phyloP scores from a whole-genome alignment of 129 eudicot species.

The Saposhnikovia divaricata region DNA sequence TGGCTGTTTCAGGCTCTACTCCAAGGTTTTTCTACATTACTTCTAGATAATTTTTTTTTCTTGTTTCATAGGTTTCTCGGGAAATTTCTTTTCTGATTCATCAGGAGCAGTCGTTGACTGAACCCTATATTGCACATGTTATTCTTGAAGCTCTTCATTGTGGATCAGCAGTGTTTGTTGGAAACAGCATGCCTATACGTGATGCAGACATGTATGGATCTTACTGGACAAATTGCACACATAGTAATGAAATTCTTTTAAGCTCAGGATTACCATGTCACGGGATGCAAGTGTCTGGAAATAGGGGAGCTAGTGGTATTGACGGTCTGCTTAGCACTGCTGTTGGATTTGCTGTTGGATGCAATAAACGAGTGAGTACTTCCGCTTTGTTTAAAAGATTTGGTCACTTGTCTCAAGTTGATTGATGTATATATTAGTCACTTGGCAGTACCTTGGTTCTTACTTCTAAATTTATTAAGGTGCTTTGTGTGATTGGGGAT shows the following conservation, averaged over 20 bases:
- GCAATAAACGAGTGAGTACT: conserved; percentile 60
- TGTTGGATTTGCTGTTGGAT: conserved; percentile 87
- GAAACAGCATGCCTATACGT: conserved; percentile 95
- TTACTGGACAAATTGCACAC: conserved; percentile 29
- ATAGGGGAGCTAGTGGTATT: conserved; percentile 97
- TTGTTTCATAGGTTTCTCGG: conserved; percentile 52
- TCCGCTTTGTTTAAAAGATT: conserved; percentile 9
- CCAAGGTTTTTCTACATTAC: background rate
- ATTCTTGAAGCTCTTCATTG: conserved; percentile 43
- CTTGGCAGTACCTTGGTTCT: background rate
- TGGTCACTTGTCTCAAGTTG: conserved; percentile 1
- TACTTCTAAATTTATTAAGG: conserved; percentile 36
- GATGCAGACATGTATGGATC: conserved; percentile 81
- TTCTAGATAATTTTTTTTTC: background rate
- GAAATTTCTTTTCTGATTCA: conserved; percentile 55
- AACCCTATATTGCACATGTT: conserved; percentile 68
- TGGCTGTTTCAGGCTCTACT: background rate
- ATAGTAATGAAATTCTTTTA: conserved; percentile 18
- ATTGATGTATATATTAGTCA: background rate
- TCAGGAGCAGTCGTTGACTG: conserved; percentile 68
- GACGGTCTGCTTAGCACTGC: conserved; percentile 95
- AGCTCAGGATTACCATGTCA: conserved; percentile 53
- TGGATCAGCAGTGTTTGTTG: conserved; percentile 65
- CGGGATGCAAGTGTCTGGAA: conserved; percentile 59
- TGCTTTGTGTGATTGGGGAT: conserved; percentile 77